A percentile compares a stretch with the other conserved stretches of the same genome.
phyloP scores from a whole-genome alignment of 2,329 filamentous ascomycete genomes.

The Fusarium sp. region DNA sequence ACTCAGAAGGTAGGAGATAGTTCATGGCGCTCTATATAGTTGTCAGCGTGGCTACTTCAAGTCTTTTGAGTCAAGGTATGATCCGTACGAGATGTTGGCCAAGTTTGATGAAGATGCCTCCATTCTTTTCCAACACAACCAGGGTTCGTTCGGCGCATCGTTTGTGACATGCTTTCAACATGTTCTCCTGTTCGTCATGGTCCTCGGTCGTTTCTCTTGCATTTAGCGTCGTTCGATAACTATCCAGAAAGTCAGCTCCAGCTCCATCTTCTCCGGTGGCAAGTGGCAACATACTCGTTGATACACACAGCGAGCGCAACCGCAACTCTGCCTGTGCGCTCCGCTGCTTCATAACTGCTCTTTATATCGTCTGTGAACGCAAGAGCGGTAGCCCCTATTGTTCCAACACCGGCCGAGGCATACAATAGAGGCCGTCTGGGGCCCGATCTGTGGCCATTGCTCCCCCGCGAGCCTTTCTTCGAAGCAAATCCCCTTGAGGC shows the following conservation, averaged over 20 bases:
- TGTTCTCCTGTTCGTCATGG: constrained; percentile 70
- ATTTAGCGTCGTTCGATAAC: constrained; percentile 89
- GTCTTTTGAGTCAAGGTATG: not conserved
- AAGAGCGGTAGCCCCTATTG: constrained; percentile 59
- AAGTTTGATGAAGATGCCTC: constrained; percentile 97
- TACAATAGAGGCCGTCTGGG: constrained; percentile 55
- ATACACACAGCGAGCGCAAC: constrained; percentile 82
- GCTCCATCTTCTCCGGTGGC: constrained; percentile 1
- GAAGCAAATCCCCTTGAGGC: constrained; percentile 48
- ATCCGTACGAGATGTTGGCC: constrained; percentile 83
- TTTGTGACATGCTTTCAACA: constrained; percentile 87
- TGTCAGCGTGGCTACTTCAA: constrained; percentile 37
- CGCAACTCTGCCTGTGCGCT: constrained; percentile 83
- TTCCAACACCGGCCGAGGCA: constrained; percentile 63
- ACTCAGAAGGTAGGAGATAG: constrained; percentile 89
- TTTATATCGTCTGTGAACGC: constrained; percentile 77
- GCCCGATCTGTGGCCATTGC: constrained; percentile 37
- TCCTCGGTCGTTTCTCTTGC: constrained; percentile 70
- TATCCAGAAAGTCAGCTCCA: constrained; percentile 50
- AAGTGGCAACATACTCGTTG: constrained; percentile 74
- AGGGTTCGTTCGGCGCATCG: constrained; percentile 91
- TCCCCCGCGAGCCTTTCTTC: constrained; percentile 39
- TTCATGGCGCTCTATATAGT: constrained; percentile 83
- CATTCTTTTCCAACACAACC: constrained; percentile 90
- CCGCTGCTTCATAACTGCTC: constrained; percentile 78